Evolutionary conservation across 2,329 filamentous ascomycete species (phyloP).

Genomic region (Moelleriella libera): DNA sequence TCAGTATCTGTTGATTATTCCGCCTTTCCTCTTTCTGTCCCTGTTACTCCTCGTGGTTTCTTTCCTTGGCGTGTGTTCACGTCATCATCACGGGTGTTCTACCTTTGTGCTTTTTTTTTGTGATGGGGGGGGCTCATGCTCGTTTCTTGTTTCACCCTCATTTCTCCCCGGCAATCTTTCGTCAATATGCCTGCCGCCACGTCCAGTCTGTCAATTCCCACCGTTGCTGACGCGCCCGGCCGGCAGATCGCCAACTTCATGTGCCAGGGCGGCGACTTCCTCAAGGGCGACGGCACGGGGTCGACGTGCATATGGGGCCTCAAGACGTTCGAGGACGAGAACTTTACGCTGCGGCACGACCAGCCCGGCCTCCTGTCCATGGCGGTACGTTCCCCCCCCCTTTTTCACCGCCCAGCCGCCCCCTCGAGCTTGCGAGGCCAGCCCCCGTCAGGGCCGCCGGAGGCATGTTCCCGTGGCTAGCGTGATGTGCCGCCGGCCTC

Average conservation of each 20-base stretch:
- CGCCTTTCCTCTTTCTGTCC: no score
- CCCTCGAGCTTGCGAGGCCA: not conserved
- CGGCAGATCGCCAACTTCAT: conserved; percentile 84
- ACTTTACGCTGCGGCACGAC: conserved; percentile 70
- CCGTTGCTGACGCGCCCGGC: no score
- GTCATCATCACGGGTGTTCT: no score
- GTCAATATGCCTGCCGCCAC: no score
- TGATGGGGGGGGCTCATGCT: not conserved
- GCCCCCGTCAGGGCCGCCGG: no score
- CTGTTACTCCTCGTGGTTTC: no score
- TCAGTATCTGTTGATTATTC: no score
- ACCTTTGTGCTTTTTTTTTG: no score
- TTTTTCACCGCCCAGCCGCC: not conserved
- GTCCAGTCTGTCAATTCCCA: no score
- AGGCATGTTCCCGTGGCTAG: no score
- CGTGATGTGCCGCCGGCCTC: no score
- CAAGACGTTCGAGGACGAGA: conserved; percentile 79
- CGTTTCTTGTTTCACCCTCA: not conserved
- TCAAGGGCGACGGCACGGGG: conserved; percentile 85
- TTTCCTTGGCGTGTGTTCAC: no score
- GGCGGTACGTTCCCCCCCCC: conserved; percentile 50
- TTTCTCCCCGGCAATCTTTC: not conserved
- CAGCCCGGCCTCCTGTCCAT: conserved; percentile 73
- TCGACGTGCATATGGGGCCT: conserved; percentile 79
- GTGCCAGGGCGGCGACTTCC: conserved; percentile 93